Evolutionary conservation across 257 asterid genomes (phyloP).

Genomic region (Thymus quinquecostatus): DNA sequence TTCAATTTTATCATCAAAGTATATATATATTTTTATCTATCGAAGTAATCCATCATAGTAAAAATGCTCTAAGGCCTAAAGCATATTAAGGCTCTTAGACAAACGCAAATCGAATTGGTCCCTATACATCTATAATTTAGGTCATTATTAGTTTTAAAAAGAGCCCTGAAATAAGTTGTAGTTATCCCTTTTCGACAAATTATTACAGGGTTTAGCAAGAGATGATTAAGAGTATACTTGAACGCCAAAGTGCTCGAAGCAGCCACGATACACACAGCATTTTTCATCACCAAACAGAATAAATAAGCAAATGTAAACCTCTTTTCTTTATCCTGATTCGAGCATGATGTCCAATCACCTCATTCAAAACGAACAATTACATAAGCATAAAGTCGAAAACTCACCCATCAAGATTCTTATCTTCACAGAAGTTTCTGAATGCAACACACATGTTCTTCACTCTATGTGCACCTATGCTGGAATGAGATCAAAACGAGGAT

Average conservation of each 20-base stretch:
- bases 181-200: too few relatives aligned
- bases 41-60: too few relatives aligned
- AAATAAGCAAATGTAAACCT: background rate
- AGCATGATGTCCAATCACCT: background rate
- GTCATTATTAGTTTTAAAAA: too few relatives aligned
- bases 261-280: too few relatives aligned
- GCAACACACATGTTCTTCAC: conserved; percentile 64
- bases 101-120: too few relatives aligned
- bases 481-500: background rate
- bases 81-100: too few relatives aligned
- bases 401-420: conserved; percentile 72
- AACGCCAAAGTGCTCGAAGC: background rate
- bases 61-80: too few relatives aligned
- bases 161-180: too few relatives aligned
- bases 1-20: too few relatives aligned
- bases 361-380: background rate
- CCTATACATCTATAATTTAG: too few relatives aligned
- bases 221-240: background rate
- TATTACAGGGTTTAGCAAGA: background rate
- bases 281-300: background rate
- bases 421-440: conserved; percentile 72
- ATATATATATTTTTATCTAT: too few relatives aligned
- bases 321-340: background rate
- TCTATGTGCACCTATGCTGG: conserved; percentile 75
- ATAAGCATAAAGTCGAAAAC: conserved; percentile 28